These are phyloP conservation scores for Coemansia reversa DNA, from an alignment of 192 early-diverging fungal genomes.

Conservation along the genomic window DNA sequence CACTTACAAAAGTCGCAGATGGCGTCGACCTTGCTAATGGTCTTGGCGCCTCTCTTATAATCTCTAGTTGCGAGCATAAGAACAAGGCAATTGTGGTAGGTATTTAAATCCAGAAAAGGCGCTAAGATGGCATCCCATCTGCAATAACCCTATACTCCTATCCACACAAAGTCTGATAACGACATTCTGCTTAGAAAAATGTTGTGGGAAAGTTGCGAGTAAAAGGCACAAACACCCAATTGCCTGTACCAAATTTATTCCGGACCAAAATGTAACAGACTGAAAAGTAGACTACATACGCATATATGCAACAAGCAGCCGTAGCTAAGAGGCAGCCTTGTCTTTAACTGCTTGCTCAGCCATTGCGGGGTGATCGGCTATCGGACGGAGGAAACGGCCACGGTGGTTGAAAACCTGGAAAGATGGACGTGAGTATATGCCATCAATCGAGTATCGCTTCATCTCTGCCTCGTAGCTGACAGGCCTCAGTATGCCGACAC, in stretches of 20 bases:
- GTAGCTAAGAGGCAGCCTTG: not conserved
- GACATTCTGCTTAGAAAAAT: not conserved
- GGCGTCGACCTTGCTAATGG: constrained; percentile 34
- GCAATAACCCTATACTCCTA: not conserved
- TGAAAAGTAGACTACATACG: no score
- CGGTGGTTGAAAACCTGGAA: constrained; percentile 54
- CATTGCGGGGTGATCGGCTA: constrained; percentile 14
- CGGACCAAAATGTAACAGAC: no score
- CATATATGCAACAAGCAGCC: no score
- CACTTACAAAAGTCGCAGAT: constrained; percentile 50
- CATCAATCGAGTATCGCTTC: constrained; percentile 55
- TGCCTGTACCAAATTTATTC: not conserved
- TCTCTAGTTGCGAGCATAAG: not conserved
- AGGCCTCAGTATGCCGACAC: constrained; percentile 45
- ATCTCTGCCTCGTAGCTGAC: constrained; percentile 55
- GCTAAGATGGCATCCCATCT: not conserved
- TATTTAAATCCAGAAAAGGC: not conserved
- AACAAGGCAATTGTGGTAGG: not conserved
- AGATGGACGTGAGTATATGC: constrained; percentile 49
- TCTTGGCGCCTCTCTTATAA: not conserved
- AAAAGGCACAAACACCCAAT: not conserved
- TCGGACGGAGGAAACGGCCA: constrained; percentile 43
- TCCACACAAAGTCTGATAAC: not conserved
- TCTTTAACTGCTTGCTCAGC: not conserved
- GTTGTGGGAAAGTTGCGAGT: not conserved